A percentile compares a stretch with the other conserved stretches of the same genome.
Conservation (phyloP, 768 basidiomycete genomes). For the Russula earlei region DNA sequence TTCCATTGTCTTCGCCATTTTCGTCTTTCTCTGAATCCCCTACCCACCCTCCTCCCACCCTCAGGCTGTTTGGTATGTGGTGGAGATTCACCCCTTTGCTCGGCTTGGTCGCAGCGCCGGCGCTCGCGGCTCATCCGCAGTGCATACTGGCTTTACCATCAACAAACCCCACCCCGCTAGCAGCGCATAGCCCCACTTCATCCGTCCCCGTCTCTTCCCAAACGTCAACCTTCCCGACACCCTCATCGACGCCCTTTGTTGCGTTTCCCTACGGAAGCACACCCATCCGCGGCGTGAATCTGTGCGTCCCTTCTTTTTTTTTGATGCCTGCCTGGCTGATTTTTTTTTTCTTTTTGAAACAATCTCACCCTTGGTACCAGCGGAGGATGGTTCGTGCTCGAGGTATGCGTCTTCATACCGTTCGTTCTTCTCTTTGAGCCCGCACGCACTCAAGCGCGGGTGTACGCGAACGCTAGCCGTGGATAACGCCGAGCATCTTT, state of each 20-base stretch:
- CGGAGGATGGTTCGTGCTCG: constrained; percentile 57
- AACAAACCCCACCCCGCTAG: constrained; percentile 7
- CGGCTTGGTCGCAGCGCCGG: neutral
- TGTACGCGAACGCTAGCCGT: constrained; percentile 37
- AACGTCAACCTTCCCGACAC: constrained; percentile 12
- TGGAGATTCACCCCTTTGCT: neutral
- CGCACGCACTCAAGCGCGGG: neutral
- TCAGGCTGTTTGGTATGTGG: constrained; percentile 2
- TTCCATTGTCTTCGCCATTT: neutral
- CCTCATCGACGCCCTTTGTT: constrained; percentile 30
- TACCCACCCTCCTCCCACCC: too few species aligned
- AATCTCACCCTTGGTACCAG: constrained; percentile 25
- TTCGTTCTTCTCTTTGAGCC: neutral
- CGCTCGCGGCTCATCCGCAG: constrained; percentile 20
- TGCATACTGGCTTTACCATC: constrained; percentile 20
- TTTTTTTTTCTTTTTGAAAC: too few species aligned
- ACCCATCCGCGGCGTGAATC: constrained; percentile 49
- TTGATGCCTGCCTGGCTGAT: neutral
- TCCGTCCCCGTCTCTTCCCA: neutral
- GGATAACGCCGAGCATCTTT: constrained; percentile 74
- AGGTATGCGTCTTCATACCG: constrained; percentile 29
- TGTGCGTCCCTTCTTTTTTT: constrained; percentile 41
- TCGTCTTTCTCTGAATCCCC: neutral
- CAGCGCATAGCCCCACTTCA: neutral
- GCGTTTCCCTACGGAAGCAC: constrained; percentile 30